Evolutionary conservation across 2,329 filamentous ascomycete genomes (phyloP).

Genomic region (Didymella segeticola): DNA sequence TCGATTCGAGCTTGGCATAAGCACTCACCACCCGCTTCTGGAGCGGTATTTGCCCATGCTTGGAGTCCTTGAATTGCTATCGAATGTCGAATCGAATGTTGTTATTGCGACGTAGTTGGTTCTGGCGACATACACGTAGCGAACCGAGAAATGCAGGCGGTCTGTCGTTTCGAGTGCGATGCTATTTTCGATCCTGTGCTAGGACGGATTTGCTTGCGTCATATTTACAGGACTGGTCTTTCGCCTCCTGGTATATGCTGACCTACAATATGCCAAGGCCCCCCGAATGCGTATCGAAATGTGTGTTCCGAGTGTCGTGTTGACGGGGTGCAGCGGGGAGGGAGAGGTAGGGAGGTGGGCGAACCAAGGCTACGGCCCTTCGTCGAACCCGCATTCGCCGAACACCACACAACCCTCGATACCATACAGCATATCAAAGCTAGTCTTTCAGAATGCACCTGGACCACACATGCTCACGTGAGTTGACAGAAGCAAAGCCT

Average conservation of each 20-base stretch:
- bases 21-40: constrained; percentile 40
- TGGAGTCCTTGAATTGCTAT: background rate
- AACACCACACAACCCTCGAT: background rate
- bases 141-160: background rate
- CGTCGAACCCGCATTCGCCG: background rate
- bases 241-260: background rate
- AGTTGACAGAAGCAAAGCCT: background rate
- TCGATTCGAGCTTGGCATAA: background rate
- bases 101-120: background rate
- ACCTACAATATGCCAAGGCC: background rate
- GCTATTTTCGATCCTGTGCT: background rate
- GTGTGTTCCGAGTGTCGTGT: background rate
- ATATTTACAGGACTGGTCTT: background rate
- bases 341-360: background rate
- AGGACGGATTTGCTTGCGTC: constrained; percentile 3
- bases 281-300: background rate
- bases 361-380: background rate
- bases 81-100: constrained; percentile 18
- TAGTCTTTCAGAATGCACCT: background rate
- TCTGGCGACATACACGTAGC: background rate
- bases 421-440: background rate
- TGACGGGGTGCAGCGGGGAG: background rate
- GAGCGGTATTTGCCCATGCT: constrained; percentile 42
- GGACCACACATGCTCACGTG: background rate
- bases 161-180: constrained; percentile 5